phyloP scores from a whole-genome alignment of 2,329 filamentous ascomycete species.

The Cercospora zeae-maydis region DNA sequence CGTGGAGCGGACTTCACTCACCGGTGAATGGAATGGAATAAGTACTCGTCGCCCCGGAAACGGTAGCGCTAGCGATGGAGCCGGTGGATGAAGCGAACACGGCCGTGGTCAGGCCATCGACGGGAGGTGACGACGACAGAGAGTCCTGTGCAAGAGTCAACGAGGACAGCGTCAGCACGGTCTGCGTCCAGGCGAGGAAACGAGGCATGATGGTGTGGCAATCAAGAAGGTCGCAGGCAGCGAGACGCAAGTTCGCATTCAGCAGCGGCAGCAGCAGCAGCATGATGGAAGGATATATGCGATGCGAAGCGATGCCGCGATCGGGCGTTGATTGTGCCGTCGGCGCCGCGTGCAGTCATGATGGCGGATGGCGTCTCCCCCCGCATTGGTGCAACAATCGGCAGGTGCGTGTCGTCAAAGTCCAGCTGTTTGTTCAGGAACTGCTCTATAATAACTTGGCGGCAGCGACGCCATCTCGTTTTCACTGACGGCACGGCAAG shows the following conservation, averaged over 20 bases:
- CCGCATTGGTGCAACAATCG: not conserved
- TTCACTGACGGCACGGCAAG: not conserved
- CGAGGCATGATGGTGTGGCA: conserved; percentile 17
- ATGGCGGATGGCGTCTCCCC: not conserved
- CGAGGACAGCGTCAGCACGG: conserved; percentile 24
- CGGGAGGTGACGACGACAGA: conserved; percentile 16
- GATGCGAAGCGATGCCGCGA: not conserved
- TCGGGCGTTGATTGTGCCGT: not conserved
- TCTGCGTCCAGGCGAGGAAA: conserved; percentile 20
- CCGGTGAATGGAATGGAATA: conserved; percentile 32
- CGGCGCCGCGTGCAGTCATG: not conserved
- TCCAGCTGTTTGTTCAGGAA: not conserved
- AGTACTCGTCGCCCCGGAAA: conserved; percentile 31
- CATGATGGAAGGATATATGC: not conserved
- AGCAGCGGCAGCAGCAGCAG: not conserved
- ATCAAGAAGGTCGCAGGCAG: not conserved
- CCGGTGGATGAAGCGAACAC: conserved; percentile 18
- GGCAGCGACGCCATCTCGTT: not conserved
- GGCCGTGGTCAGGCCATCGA: conserved; percentile 23
- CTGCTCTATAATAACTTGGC: not conserved
- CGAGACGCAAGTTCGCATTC: not conserved
- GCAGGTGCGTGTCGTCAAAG: not conserved
- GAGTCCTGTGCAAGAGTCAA: conserved; percentile 25
- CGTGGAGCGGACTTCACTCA: not conserved
- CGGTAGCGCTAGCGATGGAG: conserved; percentile 26